A percentile compares a stretch with the other conserved stretches of the same genome.
phyloP scores from a whole-genome alignment of 2,329 filamentous ascomycete genomes.

The Colletotrichum sp. region DNA sequence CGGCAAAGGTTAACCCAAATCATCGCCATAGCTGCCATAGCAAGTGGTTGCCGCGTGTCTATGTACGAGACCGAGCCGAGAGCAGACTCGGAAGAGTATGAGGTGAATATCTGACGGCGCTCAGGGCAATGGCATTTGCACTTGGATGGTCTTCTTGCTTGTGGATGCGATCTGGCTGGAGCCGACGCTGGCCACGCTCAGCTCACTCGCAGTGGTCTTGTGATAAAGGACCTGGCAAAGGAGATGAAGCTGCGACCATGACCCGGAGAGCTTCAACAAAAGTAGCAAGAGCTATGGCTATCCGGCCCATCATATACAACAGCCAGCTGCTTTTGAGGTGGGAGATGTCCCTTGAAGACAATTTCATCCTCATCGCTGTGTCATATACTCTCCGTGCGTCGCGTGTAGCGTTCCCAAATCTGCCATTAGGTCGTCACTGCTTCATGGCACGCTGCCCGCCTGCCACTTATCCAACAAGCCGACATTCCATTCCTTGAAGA shows the following conservation, averaged over 20 bases:
- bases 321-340: too few relatives aligned
- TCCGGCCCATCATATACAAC: background rate
- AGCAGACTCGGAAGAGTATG: background rate
- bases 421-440: background rate
- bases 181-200: background rate
- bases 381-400: too few relatives aligned
- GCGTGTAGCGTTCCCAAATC: too few relatives aligned
- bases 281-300: too few relatives aligned
- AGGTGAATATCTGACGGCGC: background rate
- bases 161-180: background rate
- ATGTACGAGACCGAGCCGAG: background rate
- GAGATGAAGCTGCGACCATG: background rate
- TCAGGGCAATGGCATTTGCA: background rate
- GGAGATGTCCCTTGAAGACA: accelerated
- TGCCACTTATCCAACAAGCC: conserved; percentile 64
- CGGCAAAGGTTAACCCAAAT: accelerated
- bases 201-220: background rate
- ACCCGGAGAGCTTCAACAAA: background rate
- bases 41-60: background rate
- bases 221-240: too few relatives aligned
- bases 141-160: background rate
- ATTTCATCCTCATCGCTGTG: too few relatives aligned
- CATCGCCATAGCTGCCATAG: accelerated
- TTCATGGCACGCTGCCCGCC: background rate
- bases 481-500: conserved; percentile 71